A percentile compares a stretch with the other conserved stretches of the same genome.
Evolutionary conservation across 106 monocot species (phyloP).

Genomic region (Chionographis japonica): DNA sequence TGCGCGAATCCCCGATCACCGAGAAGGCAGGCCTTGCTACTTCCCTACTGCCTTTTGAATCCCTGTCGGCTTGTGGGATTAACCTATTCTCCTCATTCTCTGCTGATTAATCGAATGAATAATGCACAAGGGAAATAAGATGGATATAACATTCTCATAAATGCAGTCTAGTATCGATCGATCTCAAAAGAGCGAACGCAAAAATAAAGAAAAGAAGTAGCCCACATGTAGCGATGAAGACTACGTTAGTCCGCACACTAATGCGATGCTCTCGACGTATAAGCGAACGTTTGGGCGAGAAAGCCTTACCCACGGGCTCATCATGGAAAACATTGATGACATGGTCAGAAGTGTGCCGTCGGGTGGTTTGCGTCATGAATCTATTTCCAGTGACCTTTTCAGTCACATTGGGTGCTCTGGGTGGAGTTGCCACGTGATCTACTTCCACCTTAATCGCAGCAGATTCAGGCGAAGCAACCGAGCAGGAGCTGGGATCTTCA

Average conservation of each 20-base stretch:
- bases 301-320: slow-evolving; percentile 33
- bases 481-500: background rate
- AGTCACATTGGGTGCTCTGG: background rate
- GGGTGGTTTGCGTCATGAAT: background rate
- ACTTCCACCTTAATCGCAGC: background rate
- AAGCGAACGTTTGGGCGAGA: background rate
- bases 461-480: background rate
- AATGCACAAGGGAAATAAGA: background rate
- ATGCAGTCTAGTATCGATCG: background rate
- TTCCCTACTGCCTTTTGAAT: background rate
- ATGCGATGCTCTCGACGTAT: background rate
- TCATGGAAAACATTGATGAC: slow-evolving; percentile 1
- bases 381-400: background rate
- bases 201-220: background rate
- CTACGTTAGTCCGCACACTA: background rate
- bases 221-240: background rate
- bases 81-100: slow-evolving; percentile 20
- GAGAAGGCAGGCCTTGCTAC: background rate
- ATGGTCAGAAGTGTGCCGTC: background rate
- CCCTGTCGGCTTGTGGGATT: background rate
- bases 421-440: background rate
- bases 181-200: background rate
- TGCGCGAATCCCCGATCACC: background rate
- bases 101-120: slow-evolving; percentile 3
- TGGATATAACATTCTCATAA: background rate